Evolutionary conservation across 2,329 filamentous ascomycete species (phyloP).

Genomic region (Claviceps paspali): DNA sequence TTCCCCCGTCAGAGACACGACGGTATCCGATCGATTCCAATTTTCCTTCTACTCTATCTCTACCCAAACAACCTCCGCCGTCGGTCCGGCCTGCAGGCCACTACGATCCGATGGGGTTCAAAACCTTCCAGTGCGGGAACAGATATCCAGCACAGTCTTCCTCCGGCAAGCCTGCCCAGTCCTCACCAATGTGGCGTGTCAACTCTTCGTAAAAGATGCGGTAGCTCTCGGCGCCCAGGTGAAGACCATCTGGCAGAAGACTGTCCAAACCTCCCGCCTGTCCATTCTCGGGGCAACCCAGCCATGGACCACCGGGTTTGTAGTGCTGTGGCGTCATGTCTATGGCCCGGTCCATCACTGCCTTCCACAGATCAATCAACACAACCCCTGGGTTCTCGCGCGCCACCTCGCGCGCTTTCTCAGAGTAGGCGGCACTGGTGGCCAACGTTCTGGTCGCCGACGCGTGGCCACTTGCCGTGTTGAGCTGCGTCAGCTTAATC

Average conservation of each 20-base stretch:
- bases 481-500: slow-evolving; percentile 40
- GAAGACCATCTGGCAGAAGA: slow-evolving; percentile 42
- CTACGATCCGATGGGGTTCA: slow-evolving; percentile 4
- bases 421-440: slow-evolving; percentile 40
- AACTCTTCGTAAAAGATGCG: slow-evolving; percentile 34
- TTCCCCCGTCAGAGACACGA: too few species aligned
- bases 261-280: slow-evolving; percentile 33
- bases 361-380: slow-evolving; percentile 66
- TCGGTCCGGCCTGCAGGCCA: not conserved
- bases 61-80: not conserved
- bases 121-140: slow-evolving; percentile 33
- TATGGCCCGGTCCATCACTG: slow-evolving; percentile 57
- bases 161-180: slow-evolving; percentile 21
- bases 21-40: too few species aligned
- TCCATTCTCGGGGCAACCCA: slow-evolving; percentile 35
- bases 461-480: slow-evolving; percentile 30
- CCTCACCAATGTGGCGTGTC: slow-evolving; percentile 29
- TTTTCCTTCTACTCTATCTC: not conserved
- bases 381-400: slow-evolving; percentile 50
- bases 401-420: slow-evolving; percentile 50
- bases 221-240: slow-evolving; percentile 40
- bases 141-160: slow-evolving; percentile 25
- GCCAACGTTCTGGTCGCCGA: slow-evolving; percentile 28
- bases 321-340: slow-evolving; percentile 42
- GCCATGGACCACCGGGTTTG: slow-evolving; percentile 28